Evolutionary conservation across 2,329 filamentous ascomycete genomes (phyloP), one percentile per base, ranked within the genome.

Genomic region (Raffaelea arxii): DNA sequence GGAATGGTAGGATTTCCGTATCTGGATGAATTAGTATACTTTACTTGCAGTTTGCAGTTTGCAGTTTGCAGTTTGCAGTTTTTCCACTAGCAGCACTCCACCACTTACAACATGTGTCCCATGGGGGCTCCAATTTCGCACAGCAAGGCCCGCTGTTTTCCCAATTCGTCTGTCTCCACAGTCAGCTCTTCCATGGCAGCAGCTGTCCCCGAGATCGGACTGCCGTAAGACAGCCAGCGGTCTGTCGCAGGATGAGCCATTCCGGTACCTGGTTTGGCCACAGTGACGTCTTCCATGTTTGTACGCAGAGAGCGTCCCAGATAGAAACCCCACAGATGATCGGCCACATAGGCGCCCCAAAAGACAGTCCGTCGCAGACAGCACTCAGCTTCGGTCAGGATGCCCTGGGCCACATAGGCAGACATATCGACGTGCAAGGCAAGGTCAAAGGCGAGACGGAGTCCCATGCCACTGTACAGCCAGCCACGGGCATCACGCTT

Each of bases 391-490:
- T 56, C 48, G 23, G 59, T 66, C 39, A 70, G 62, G 16, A 62
- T 57, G 3, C 65, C 66, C 41, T 59, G 59, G 12, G 59, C 55
- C 4, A 70, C 59, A 46, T 70, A 69, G 0, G 58, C 49, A 2
- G 58, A 59, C 55, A 65, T 65, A 46, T 68, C 64, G 18, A 67
- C 43, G 44, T 69, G 66, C 16, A 69, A 48, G 7, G 65, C 68
- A 35, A 71, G 60, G 45, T 70, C 65, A 37, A 68, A 66, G n/a
- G 65, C 61, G 35, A 70, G 59, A 38, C 67, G 58, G 60, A 68
- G 68, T 2, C 66, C 65, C 67, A 69, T 69, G 40, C 68, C 66
- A 38, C 66, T 68, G 46, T 69, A 71, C 2, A 72, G 53, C 69
- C 68, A 71, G 18, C 67, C 67, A 5, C 69, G 62, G 16, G 68